These are phyloP conservation scores for Iris pallida DNA, from an alignment of 116 monocot genomes.

Conservation along the genomic window DNA sequence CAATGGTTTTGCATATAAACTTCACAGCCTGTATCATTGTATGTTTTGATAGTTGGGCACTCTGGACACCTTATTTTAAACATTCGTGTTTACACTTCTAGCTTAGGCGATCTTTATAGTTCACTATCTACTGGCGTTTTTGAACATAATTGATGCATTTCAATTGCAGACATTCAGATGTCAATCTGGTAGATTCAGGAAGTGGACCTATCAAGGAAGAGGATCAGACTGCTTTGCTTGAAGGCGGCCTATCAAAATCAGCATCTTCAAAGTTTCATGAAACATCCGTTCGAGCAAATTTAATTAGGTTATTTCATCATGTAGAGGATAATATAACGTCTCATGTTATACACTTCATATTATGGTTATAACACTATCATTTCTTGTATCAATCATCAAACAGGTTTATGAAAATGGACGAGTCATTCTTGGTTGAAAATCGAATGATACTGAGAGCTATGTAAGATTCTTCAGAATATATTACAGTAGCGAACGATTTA, in stretches of 20 bases:
- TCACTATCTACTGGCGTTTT: too few relatives aligned
- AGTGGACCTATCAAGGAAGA: constrained; percentile 36
- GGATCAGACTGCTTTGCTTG: constrained; percentile 38
- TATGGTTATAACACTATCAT: not conserved
- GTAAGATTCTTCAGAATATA: constrained; percentile 23
- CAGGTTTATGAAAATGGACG: constrained; percentile 59
- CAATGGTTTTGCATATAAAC: not conserved
- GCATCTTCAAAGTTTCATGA: constrained; percentile 26
- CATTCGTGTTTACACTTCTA: too few relatives aligned
- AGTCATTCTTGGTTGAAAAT: constrained; percentile 57
- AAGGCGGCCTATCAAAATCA: constrained; percentile 43
- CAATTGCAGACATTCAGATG: constrained; percentile 41
- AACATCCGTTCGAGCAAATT: constrained; percentile 28
- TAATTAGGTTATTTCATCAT: constrained; percentile 26
- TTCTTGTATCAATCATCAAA: not conserved
- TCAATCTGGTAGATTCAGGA: constrained; percentile 44
- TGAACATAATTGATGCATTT: not conserved
- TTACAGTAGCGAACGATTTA: not conserved
- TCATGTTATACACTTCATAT: not conserved
- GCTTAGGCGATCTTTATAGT: too few relatives aligned
- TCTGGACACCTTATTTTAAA: too few relatives aligned
- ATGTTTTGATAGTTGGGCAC: not conserved
- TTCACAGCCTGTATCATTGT: too few relatives aligned
- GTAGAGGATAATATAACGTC: not conserved
- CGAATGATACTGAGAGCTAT: constrained; percentile 46